Percentiles rank a stretch among this genome's conserved stretches.
These are phyloP conservation scores for Xanthoparmelia taractica DNA, from an alignment of 495 filamentous ascomycete species.

Conservation along the genomic window DNA sequence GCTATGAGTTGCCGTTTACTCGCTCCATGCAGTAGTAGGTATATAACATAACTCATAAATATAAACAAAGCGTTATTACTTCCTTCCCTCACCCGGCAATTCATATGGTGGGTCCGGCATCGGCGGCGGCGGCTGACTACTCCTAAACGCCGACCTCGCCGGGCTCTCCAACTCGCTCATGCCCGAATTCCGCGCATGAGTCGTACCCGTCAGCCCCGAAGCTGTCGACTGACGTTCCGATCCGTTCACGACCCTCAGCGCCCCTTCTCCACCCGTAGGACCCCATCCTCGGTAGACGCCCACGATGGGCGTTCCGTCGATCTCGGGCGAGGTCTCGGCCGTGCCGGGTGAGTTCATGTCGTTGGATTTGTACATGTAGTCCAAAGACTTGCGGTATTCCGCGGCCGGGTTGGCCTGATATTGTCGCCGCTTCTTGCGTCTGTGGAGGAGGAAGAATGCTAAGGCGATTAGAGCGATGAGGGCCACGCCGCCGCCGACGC, in stretches of 20 bases:
- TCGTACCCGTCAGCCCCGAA: neutral
- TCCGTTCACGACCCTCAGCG: neutral
- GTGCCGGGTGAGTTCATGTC: neutral
- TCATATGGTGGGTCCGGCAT: neutral
- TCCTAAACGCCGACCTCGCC: neutral
- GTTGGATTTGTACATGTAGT: conserved; percentile 1
- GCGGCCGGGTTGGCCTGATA: neutral
- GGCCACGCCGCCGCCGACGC: neutral
- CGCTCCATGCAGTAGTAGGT: no score
- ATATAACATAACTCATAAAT: neutral
- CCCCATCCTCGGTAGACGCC: neutral
- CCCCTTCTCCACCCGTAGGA: neutral
- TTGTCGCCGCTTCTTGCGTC: neutral
- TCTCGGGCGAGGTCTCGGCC: neutral
- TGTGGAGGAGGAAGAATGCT: neutral
- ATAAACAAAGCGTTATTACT: neutral
- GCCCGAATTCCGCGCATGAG: neutral
- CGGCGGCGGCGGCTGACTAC: neutral
- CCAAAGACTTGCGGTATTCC: neutral
- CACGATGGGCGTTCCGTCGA: neutral
- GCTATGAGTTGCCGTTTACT: no score
- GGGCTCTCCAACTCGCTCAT: conserved; percentile 2
- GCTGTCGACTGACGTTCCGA: neutral
- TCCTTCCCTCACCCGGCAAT: neutral
- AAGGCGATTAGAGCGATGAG: neutral